phyloP scores from a whole-genome alignment of 192 early-diverging fungal genomes.

The Thamnidium elegans region DNA sequence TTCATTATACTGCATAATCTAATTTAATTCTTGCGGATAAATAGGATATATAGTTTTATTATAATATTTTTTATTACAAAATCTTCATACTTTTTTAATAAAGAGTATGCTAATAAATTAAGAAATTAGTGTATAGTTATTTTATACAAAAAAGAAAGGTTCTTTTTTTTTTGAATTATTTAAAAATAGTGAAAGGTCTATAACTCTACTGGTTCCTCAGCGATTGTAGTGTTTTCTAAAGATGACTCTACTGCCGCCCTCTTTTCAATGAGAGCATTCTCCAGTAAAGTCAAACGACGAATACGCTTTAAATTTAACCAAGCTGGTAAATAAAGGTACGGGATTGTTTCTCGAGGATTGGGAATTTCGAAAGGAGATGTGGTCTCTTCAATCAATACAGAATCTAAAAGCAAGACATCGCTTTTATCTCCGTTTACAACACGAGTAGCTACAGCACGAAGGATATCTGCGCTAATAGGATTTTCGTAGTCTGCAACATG shows the following conservation, averaged over 20 bases:
- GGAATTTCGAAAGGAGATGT: slow-evolving; percentile 51
- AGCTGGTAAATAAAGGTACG: slow-evolving; percentile 13
- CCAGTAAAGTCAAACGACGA: slow-evolving; percentile 2
- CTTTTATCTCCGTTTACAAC: slow-evolving; percentile 83
- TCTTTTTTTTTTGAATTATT: too few relatives aligned
- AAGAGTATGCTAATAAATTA: too few relatives aligned
- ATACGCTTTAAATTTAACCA: slow-evolving; percentile 13
- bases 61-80: too few relatives aligned
- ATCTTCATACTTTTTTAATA: too few relatives aligned
- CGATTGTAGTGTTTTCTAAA: neutral
- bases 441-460: slow-evolving; percentile 82
- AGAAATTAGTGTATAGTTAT: too few relatives aligned
- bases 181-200: too few relatives aligned
- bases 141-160: too few relatives aligned
- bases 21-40: too few relatives aligned
- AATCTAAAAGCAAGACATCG: slow-evolving; percentile 86
- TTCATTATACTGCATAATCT: too few relatives aligned
- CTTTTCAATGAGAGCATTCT: neutral
- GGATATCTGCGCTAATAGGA: slow-evolving; percentile 80
- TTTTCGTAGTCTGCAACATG: slow-evolving; percentile 94
- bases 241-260: neutral
- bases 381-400: slow-evolving; percentile 55
- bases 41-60: too few relatives aligned
- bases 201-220: neutral
- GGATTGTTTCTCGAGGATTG: slow-evolving; percentile 36